phyloP scores from a whole-genome alignment of 441 rosid genomes.

The Aquilaria agallochum region DNA sequence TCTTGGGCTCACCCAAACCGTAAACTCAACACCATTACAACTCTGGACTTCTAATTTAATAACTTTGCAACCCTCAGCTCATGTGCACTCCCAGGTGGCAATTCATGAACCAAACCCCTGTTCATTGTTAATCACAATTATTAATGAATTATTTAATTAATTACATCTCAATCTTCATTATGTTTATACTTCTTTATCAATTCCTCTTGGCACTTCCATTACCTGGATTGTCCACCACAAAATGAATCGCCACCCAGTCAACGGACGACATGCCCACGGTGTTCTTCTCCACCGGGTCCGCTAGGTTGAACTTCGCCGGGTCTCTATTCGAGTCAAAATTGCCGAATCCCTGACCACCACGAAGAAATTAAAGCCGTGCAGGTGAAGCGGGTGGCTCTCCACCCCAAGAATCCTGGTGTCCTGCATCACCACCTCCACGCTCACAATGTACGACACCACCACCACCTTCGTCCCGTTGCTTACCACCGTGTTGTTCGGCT shows the following conservation, averaged over 20 bases:
- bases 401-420: constrained; percentile 55
- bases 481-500: constrained; percentile 23
- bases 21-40: too few species aligned
- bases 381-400: constrained; percentile 54
- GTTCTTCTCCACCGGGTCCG: constrained; percentile 73
- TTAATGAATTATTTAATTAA: not conserved
- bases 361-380: constrained; percentile 75
- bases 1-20: too few species aligned
- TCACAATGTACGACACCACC: constrained; percentile 51
- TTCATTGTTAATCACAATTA: not conserved
- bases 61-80: constrained; percentile 43
- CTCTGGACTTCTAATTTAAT: too few species aligned
- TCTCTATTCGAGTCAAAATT: constrained; percentile 53
- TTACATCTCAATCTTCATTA: not conserved
- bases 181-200: not conserved
- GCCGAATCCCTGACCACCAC: constrained; percentile 72
- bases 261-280: constrained; percentile 65
- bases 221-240: constrained; percentile 73
- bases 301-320: constrained; percentile 63
- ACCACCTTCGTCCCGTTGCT: constrained; percentile 10
- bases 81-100: constrained; percentile 70
- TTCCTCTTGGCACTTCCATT: constrained; percentile 2
- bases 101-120: constrained; percentile 73
- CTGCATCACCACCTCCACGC: constrained; percentile 57
- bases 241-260: constrained; percentile 71